Conservation (phyloP, 331 rosid species). For the Quercus lobata region DNA sequence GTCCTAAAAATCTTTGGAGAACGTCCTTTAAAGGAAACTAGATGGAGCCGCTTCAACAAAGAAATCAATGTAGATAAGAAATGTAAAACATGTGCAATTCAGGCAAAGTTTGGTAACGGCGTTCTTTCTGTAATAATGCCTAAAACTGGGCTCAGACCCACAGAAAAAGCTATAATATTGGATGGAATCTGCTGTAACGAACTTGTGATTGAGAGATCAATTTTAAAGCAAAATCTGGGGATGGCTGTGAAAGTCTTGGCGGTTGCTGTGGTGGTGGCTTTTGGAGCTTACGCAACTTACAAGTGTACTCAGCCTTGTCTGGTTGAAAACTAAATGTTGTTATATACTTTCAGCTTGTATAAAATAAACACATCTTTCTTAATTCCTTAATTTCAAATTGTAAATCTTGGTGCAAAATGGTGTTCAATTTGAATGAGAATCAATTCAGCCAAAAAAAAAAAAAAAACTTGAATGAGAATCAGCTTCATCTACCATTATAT, state of each 20-base stretch:
- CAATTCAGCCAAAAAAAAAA: no score
- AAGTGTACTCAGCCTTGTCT: not conserved
- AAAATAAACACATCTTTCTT: not conserved
- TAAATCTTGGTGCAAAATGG: no score
- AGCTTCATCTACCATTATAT: no score
- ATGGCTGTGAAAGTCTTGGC: no score
- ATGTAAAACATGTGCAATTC: constrained; percentile 12
- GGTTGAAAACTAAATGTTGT: not conserved
- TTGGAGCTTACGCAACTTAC: not conserved
- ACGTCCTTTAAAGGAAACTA: constrained; percentile 23
- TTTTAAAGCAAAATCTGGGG: no score
- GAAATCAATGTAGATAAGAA: constrained; percentile 43
- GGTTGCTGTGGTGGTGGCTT: not conserved
- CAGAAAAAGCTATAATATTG: not conserved
- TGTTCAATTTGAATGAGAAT: no score
- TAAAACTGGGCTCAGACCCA: not conserved
- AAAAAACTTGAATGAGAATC: no score
- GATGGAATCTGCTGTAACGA: no score
- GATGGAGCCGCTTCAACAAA: constrained; percentile 55
- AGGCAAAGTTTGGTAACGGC: constrained; percentile 38
- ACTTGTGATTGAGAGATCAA: no score
- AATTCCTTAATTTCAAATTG: not conserved
- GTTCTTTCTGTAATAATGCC: constrained; percentile 42
- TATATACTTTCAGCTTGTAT: not conserved
- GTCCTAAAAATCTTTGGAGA: constrained; percentile 45